Percentiles rank a stretch among this genome's conserved stretches.
phyloP scores from a whole-genome alignment of 2,329 filamentous ascomycete species.

The Pseudogymnoascus sp. region DNA sequence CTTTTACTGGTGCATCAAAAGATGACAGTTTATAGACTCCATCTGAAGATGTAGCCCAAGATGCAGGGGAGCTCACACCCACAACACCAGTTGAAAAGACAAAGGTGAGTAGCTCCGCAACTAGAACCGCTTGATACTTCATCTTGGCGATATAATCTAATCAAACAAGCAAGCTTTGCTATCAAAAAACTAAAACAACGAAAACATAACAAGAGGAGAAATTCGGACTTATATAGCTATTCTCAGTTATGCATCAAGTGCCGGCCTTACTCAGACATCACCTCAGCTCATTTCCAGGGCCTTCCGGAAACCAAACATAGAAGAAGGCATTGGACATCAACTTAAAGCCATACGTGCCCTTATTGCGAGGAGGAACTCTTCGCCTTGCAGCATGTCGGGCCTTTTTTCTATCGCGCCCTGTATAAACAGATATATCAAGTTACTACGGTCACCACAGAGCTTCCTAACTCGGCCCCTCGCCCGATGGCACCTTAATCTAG shows the following conservation, averaged over 20 bases:
- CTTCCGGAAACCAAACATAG: not conserved
- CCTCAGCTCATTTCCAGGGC: not conserved
- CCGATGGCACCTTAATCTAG: not conserved
- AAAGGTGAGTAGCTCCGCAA: slow-evolving; percentile 7
- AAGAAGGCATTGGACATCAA: not conserved
- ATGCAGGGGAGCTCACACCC: not conserved
- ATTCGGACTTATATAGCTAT: not conserved
- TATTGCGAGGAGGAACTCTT: not conserved
- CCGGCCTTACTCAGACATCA: not conserved
- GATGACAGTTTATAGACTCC: slow-evolving; percentile 19
- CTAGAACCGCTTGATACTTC: slow-evolving; percentile 3
- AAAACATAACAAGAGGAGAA: not conserved
- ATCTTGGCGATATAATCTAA: slow-evolving; percentile 18
- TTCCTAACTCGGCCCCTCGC: not conserved
- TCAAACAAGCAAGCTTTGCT: not conserved
- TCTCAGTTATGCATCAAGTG: not conserved
- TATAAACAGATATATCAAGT: not conserved
- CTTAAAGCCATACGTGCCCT: not conserved
- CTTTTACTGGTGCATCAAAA: slow-evolving; percentile 17
- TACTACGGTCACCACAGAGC: not conserved
- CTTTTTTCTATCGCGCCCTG: not conserved
- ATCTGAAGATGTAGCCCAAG: slow-evolving; percentile 8
- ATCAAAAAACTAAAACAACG: not conserved
- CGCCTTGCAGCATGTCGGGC: not conserved
- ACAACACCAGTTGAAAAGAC: slow-evolving; percentile 6